A percentile compares a stretch with the other conserved stretches of the same genome.
Conservation (phyloP, 345 rosid species). For the Hibiscus mutabilis region DNA sequence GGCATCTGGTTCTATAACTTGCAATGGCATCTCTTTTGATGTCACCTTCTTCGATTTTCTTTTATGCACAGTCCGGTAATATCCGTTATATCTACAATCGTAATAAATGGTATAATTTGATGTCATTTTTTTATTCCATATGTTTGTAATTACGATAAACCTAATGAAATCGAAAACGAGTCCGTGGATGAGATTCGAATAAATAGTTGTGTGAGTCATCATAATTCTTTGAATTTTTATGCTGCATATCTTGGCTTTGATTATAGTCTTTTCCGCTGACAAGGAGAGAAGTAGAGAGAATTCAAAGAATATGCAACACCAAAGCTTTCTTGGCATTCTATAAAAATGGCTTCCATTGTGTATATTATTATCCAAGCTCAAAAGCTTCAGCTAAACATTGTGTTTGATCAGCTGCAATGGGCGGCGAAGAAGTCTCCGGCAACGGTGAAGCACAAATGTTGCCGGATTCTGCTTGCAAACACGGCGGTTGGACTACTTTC, state of each 20-base stretch:
- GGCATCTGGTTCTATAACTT: too few relatives aligned
- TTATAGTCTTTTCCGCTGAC: too few relatives aligned
- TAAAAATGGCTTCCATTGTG: conserved; percentile 2
- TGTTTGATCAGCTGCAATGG: not conserved
- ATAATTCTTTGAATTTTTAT: not conserved
- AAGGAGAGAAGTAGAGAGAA: too few relatives aligned
- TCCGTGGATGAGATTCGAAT: too few relatives aligned
- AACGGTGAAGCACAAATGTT: conserved; percentile 10
- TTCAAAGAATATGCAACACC: conserved; percentile 10
- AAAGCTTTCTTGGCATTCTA: not conserved
- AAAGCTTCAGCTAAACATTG: not conserved
- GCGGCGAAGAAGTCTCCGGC: too few relatives aligned
- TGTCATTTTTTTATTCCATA: too few relatives aligned
- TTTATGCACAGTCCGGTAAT: too few relatives aligned
- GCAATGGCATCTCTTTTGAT: too few relatives aligned
- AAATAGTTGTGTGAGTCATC: not conserved
- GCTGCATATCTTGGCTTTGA: not conserved
- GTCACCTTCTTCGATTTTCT: too few relatives aligned
- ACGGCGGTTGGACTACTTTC: conserved; percentile 45
- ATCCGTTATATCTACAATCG: too few relatives aligned
- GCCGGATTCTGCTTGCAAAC: conserved; percentile 13
- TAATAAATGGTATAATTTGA: too few relatives aligned
- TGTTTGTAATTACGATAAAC: too few relatives aligned
- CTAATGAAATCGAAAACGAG: not conserved
- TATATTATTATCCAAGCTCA: not conserved